Base-by-base conservation (phyloP, 1,284 basidiomycete species). In the Boletus semigastroideus region DNA sequence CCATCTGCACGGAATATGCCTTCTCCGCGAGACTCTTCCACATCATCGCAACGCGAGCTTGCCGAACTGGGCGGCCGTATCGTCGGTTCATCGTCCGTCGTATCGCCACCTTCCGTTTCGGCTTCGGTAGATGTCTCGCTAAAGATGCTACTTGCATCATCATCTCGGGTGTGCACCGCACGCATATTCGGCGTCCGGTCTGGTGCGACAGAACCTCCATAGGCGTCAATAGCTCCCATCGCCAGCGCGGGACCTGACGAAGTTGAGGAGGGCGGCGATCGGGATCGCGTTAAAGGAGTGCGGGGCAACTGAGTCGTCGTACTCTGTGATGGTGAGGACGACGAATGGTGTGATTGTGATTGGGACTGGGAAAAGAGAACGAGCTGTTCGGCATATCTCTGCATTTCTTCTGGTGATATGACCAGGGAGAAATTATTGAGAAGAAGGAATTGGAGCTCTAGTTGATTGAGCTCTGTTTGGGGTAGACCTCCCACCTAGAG, bases 391-490 rank as follows among this genome's bases (percentile, higher is more conserved):
- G 93, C 94, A 68, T 98, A 99, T 50, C 85, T 82, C 70, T 98
- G 94, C 87, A 98, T 93, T 73, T 98, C 96, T 37, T 90, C 86
- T 17, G 84, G 77, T 3, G 90, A 86, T 58, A 99, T 92, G 64
- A 90, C 88, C 45, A 99, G 78, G 10, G 85, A 79, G 66, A 99
- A 99, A 74, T 98, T 93, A 72, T 98, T 99, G 10, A 99, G 80
- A 10, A 98, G 85, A 5, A 99, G 77, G 69, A 99, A 99, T 61
- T 98, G 96, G 8, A 99, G 83, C 68, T 99, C 96, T 48, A 99
- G 86, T 67, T 96, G 93, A 68, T 99, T 98, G 42, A 99, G 83
- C 71, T 99, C 96, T 48, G 89, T 79, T 50, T 95, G 87, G 0
- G 96, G 96, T 2, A 99, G 80, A 22, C 96, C 96, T 49, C 96